Percentiles rank a stretch among this genome's conserved stretches.
Evolutionary conservation across 1,284 basidiomycete genomes (phyloP).

Genomic region (Ganoderma lingzhi): DNA sequence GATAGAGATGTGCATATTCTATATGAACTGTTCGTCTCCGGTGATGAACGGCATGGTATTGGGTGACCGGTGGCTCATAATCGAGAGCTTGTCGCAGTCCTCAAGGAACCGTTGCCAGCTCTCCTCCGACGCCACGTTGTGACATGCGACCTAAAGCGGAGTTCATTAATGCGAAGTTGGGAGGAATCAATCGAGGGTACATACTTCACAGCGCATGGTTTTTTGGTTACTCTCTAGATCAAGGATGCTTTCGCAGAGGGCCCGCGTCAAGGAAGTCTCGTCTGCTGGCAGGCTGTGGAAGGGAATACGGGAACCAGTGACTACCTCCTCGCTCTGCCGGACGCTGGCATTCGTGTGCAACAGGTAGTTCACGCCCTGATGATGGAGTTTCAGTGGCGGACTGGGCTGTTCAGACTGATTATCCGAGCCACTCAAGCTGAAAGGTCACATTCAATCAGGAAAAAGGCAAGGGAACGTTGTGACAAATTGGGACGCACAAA

Average conservation of each 20-base stretch:
- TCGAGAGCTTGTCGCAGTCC: constrained; percentile 58
- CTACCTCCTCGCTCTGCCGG: constrained; percentile 52
- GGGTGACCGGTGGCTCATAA: constrained; percentile 34
- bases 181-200: constrained; percentile 7
- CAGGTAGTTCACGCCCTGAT: constrained; percentile 53
- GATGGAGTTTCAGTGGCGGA: constrained; percentile 57
- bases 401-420: constrained; percentile 49
- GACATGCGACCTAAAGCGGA: constrained; percentile 54
- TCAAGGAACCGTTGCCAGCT: constrained; percentile 62
- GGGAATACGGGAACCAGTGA: constrained; percentile 24
- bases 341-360: constrained; percentile 59
- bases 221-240: constrained; percentile 67
- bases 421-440: constrained; percentile 46
- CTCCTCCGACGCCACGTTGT: constrained; percentile 47
- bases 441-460: not conserved
- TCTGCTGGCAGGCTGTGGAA: constrained; percentile 1
- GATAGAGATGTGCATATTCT: constrained; percentile 21
- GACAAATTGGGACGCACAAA: constrained; percentile 44
- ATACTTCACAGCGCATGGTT: constrained; percentile 63
- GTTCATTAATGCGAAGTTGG: constrained; percentile 10
- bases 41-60: not conserved
- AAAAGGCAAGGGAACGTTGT: too few species aligned
- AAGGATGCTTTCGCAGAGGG: constrained; percentile 44
- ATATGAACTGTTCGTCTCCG: constrained; percentile 12
- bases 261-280: constrained; percentile 15